Percentiles rank a stretch among this genome's conserved stretches.
These are phyloP conservation scores for Scalesia atractyloides DNA, from an alignment of 129 eudicot genomes.

Conservation along the genomic window DNA sequence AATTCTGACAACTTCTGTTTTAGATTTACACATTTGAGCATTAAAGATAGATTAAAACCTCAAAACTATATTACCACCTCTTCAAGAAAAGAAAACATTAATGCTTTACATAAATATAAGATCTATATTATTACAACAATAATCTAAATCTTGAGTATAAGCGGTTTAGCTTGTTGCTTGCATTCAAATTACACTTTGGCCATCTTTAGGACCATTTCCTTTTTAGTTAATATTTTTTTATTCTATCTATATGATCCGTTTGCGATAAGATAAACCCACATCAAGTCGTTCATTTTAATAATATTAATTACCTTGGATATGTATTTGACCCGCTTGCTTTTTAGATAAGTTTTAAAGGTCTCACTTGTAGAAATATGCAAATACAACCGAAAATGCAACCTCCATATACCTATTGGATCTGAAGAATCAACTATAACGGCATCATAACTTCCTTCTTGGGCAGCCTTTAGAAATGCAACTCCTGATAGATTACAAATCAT, in stretches of 20 bases:
- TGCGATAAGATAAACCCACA: background rate
- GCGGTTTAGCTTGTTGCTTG: background rate
- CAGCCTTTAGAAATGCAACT: constrained; percentile 86
- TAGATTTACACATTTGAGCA: background rate
- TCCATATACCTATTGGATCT: constrained; percentile 81
- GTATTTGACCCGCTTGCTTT: constrained; percentile 29
- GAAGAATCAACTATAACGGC: constrained; percentile 98
- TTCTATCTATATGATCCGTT: background rate
- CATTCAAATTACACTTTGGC: background rate
- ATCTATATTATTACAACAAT: background rate
- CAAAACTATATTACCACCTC: background rate
- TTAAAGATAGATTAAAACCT: background rate
- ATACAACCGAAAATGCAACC: background rate
- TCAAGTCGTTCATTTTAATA: background rate
- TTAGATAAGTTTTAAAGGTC: background rate
- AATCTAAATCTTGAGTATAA: background rate
- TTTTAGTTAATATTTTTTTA: background rate
- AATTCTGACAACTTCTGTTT: background rate
- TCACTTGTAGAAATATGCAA: background rate
- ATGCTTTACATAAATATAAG: background rate
- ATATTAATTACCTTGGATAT: constrained; percentile 61
- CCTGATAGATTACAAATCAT: constrained; percentile 46
- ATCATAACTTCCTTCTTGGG: constrained; percentile 86
- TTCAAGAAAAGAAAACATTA: background rate
- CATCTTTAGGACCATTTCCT: background rate